phyloP scores from a whole-genome alignment of 2,329 filamentous ascomycete species.

The Botrytis porri region DNA sequence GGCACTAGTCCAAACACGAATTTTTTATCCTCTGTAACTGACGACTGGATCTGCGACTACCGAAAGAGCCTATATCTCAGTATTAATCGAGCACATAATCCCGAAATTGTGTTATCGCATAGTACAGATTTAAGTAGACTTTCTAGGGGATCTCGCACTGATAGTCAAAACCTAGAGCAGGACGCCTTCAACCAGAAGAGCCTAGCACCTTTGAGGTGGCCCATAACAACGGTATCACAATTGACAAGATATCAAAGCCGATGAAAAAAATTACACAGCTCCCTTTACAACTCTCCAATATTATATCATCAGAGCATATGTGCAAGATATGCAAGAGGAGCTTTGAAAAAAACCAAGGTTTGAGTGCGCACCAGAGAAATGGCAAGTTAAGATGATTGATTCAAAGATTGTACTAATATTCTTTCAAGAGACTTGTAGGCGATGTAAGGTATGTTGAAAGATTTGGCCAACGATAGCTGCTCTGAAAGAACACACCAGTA shows the following conservation, averaged over 20 bases:
- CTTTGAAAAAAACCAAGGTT: background rate
- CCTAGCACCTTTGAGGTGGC: background rate
- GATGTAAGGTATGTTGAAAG: background rate
- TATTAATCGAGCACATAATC: background rate
- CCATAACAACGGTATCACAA: background rate
- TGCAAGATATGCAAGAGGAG: background rate
- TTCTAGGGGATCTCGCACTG: too few relatives aligned
- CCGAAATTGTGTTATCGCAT: background rate
- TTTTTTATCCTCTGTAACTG: background rate
- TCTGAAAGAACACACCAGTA: background rate
- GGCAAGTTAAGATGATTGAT: background rate
- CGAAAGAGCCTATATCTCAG: background rate
- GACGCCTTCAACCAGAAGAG: background rate
- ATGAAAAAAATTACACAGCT: background rate
- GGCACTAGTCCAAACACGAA: conserved; percentile 8
- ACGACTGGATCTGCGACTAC: background rate
- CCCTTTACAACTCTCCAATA: background rate
- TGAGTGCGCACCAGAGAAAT: background rate
- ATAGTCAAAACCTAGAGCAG: background rate
- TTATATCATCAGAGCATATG: background rate
- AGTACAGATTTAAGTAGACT: background rate
- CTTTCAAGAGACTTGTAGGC: background rate
- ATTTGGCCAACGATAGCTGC: background rate
- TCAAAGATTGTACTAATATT: background rate
- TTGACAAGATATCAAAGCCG: background rate